phyloP scores from a whole-genome alignment of 192 early-diverging fungal genomes.

The Geranomyces michiganensis region DNA sequence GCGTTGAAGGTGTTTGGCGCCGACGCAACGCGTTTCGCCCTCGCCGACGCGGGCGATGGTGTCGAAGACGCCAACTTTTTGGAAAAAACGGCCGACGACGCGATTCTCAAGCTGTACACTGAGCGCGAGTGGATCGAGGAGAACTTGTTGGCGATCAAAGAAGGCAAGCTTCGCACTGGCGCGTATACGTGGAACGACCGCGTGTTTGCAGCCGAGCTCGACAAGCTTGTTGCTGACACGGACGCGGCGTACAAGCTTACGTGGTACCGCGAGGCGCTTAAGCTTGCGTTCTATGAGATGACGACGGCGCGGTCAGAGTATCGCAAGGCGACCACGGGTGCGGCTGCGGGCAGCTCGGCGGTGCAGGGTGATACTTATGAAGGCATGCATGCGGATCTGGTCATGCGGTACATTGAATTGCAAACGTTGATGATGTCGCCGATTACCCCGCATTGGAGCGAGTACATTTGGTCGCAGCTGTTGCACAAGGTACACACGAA shows the following conservation, averaged over 20 bases:
- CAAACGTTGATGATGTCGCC: conserved; percentile 87
- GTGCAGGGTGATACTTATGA: conserved; percentile 45
- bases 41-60: conserved; percentile 96
- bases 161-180: conserved; percentile 55
- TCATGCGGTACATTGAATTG: conserved; percentile 79
- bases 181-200: conserved; percentile 77
- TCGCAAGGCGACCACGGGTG: conserved; percentile 68
- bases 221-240: conserved; percentile 67
- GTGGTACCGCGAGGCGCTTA: conserved; percentile 90
- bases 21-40: conserved; percentile 91
- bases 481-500: conserved; percentile 79
- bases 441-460: conserved; percentile 92
- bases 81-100: conserved; percentile 90
- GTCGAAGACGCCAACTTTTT: conserved; percentile 99
- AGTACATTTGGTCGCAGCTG: conserved; percentile 83
- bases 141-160: conserved; percentile 50
- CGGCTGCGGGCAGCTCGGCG: conserved; percentile 26
- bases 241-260: conserved; percentile 77
- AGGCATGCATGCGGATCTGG: conserved; percentile 87
- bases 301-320: conserved; percentile 86
- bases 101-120: conserved; percentile 88
- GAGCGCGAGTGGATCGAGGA: conserved; percentile 91
- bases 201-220: conserved; percentile 91
- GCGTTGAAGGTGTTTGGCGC: conserved; percentile 87
- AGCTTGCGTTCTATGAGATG: conserved; percentile 89